Percentiles rank a stretch among this genome's conserved stretches.
Conservation (phyloP, 164 flowering plant species). For the Malania oleifera region DNA sequence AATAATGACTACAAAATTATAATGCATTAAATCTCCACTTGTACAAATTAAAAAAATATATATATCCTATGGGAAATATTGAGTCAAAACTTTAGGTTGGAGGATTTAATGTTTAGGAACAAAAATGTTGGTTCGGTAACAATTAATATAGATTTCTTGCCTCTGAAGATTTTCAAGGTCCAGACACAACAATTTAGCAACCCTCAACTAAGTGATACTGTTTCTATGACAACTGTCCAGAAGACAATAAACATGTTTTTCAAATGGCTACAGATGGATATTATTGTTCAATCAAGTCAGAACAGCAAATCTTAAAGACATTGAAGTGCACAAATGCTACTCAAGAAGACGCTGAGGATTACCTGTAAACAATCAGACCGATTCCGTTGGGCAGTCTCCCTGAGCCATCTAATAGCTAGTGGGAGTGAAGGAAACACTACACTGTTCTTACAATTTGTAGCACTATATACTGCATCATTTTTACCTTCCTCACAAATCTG, state of each 20-base stretch:
- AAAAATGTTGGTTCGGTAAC: too few species aligned
- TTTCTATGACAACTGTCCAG: neutral
- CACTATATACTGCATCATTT: slow-evolving; percentile 28
- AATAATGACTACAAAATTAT: too few species aligned
- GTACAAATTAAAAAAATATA: too few species aligned
- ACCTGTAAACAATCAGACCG: slow-evolving; percentile 76
- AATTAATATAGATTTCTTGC: too few species aligned
- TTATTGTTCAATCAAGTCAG: neutral
- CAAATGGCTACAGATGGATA: too few species aligned
- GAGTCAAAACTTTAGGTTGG: too few species aligned
- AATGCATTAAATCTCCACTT: too few species aligned
- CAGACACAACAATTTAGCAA: neutral
- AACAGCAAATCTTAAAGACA: neutral
- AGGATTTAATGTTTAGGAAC: too few species aligned
- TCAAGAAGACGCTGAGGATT: slow-evolving; percentile 12
- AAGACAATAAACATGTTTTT: neutral
- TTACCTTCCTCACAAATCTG: slow-evolving; percentile 30
- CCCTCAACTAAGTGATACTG: neutral
- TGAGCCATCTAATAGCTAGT: slow-evolving; percentile 75
- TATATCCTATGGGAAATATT: too few species aligned
- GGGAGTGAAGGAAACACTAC: slow-evolving; percentile 73
- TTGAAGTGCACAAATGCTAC: neutral
- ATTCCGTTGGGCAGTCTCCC: slow-evolving; percentile 56
- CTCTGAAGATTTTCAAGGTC: too few species aligned
- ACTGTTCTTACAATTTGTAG: slow-evolving; percentile 41